Conservation (phyloP, 2,329 filamentous ascomycete genomes). For the Annulohypoxylon truncatum region DNA sequence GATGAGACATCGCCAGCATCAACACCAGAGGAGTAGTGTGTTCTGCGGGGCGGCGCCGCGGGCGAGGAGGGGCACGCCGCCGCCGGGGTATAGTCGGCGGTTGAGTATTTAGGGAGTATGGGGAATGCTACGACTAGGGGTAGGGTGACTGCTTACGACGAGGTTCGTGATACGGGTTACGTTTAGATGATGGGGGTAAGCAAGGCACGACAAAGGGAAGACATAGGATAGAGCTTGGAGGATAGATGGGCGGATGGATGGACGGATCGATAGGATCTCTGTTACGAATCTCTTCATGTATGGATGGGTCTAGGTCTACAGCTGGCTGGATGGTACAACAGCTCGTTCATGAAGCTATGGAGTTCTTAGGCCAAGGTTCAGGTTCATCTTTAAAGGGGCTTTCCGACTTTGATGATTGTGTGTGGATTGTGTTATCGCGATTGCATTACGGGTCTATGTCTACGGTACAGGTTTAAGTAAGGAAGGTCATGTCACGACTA, state of each 20-base stretch:
- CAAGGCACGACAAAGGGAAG: background rate
- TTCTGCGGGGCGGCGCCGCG: conserved; percentile 26
- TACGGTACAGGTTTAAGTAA: background rate
- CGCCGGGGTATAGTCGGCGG: conserved; percentile 31
- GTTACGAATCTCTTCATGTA: background rate
- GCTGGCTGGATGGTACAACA: background rate
- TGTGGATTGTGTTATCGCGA: conserved; percentile 12
- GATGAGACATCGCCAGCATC: too few species aligned
- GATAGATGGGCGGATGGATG: background rate
- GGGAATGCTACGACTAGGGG: background rate
- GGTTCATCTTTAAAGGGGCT: conserved; percentile 6
- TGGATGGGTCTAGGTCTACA: conserved; percentile 2
- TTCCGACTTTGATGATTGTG: conserved; percentile 4
- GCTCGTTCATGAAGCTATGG: conserved; percentile 19
- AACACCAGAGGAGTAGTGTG: background rate
- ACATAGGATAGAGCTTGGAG: conserved; percentile 2
- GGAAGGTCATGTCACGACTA: background rate
- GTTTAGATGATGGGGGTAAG: background rate
- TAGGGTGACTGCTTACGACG: background rate
- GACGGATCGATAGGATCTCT: background rate
- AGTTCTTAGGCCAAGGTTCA: conserved; percentile 26
- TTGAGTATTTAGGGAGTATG: conserved; percentile 30
- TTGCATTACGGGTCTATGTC: conserved; percentile 26
- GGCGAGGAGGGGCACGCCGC: conserved; percentile 39
- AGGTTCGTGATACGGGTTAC: background rate